phyloP scores from a whole-genome alignment of 257 asterid genomes.

The Solanum chiquidenum region DNA sequence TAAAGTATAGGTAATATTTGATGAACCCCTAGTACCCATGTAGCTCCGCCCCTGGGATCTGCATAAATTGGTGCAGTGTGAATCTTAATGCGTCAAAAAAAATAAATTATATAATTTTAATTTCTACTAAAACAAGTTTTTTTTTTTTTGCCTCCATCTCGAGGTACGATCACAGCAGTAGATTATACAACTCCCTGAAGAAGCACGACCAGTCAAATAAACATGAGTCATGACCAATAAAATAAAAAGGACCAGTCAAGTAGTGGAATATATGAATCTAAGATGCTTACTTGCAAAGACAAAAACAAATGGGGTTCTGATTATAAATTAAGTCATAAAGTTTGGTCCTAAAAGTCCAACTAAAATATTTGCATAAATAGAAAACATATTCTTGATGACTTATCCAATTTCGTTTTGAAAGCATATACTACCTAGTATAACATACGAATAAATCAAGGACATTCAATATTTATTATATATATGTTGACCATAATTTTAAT shows the following conservation, averaged over 20 bases:
- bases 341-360: background rate
- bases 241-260: too few relatives aligned
- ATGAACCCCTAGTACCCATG: background rate
- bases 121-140: background rate
- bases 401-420: background rate
- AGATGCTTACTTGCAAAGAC: background rate
- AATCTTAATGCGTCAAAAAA: background rate
- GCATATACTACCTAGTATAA: too few relatives aligned
- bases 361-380: background rate
- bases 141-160: background rate
- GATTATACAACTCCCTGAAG: too few relatives aligned
- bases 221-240: too few relatives aligned
- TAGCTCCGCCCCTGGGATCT: background rate
- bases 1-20: too few relatives aligned
- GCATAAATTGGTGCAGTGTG: background rate
- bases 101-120: background rate
- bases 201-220: too few relatives aligned
- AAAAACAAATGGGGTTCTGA: background rate
- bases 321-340: background rate
- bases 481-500: too few relatives aligned
- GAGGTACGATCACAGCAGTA: background rate
- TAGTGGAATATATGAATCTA: too few relatives aligned
- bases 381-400: background rate
- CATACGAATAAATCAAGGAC: too few relatives aligned
- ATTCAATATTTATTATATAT: too few relatives aligned